Conservation (phyloP, 352 stramenopile species). For the Phytophthora tubulina region DNA sequence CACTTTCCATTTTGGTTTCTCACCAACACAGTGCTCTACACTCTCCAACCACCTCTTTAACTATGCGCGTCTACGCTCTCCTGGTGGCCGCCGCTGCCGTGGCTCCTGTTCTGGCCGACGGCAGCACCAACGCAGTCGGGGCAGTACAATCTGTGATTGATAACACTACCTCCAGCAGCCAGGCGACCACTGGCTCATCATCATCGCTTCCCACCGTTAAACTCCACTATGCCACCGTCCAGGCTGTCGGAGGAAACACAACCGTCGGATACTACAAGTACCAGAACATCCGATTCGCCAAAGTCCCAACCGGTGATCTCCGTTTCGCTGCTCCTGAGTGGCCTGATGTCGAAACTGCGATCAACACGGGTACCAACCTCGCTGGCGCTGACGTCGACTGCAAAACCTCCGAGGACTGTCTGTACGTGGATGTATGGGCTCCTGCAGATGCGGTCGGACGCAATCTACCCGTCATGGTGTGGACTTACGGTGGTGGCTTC, state of each 20-base stretch:
- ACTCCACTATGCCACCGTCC: slow-evolving; percentile 41
- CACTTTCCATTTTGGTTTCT: background rate
- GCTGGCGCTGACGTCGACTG: slow-evolving; percentile 32
- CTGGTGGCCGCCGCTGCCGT: slow-evolving; percentile 14
- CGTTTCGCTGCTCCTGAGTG: slow-evolving; percentile 37
- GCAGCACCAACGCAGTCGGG: background rate
- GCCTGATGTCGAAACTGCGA: slow-evolving; percentile 29
- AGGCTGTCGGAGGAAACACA: slow-evolving; percentile 35
- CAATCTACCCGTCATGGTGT: slow-evolving; percentile 49
- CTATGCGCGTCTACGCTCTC: slow-evolving; percentile 26
- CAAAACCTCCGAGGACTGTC: slow-evolving; percentile 36
- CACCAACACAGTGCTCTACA: background rate
- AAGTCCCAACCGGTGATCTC: slow-evolving; percentile 35
- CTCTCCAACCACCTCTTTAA: background rate
- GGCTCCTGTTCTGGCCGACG: slow-evolving; percentile 6
- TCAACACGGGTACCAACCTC: slow-evolving; percentile 38
- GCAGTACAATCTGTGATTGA: background rate
- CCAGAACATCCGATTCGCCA: slow-evolving; percentile 46
- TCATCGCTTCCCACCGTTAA: slow-evolving; percentile 27
- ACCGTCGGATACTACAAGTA: slow-evolving; percentile 47
- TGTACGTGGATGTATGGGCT: slow-evolving; percentile 48
- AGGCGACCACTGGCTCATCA: background rate
- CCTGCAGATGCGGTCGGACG: slow-evolving; percentile 24
- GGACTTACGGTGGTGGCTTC: slow-evolving; percentile 42
- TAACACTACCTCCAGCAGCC: background rate